Evolutionary conservation across 352 stramenopile species (phyloP), one percentile per base, ranked within the genome.

Genomic region (Pythium coloratum): DNA sequence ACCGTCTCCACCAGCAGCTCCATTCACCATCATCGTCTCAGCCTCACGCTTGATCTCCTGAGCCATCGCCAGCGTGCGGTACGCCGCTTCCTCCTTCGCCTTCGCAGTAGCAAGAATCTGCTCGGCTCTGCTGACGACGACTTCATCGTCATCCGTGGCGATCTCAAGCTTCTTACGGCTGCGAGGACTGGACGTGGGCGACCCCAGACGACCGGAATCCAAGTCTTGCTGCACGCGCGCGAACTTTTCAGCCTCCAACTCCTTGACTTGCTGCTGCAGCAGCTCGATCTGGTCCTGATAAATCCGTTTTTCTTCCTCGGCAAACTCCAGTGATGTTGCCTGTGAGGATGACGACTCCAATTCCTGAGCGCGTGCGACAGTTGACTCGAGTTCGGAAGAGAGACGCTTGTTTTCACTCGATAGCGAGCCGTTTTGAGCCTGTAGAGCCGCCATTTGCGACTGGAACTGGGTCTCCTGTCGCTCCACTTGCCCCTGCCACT

Each of bases 31-130:
- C 71, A 90, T 76, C 20, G 74, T 67, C 59, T 89, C 72, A 7
- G 80, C 79, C 53, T 92, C 84, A 8, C 73, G 76, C 69, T 89
- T 88, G 55, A 91, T 73, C 14, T 73, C 55, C 66, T 91, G 69
- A 0, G 81, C 80, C 36, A 79, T 55, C 36, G 74, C 78, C 24
- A 92, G 64, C 20, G 81, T 71, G 2, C 73, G 80, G 28, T 78
- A 69, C 3, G 80, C 84, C 30, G 76, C 73, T 34, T 78, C 64
- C 51, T 86, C 78, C 59, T 81, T 84, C 24, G 61, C 62, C 34
- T 40, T 46, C 2, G 67, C 61, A 12, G 34, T 34, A 44, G 59
- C 54, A 42, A 67, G 32, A 14, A 51, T 32, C 30, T 70, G 56
- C 20, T 70, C 54, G 28, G 55, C 73, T 75, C 51, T 24, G 33